Evolutionary conservation across 1,139 yeast species (phyloP).

Genomic region (Suhomyces coccinellae): DNA sequence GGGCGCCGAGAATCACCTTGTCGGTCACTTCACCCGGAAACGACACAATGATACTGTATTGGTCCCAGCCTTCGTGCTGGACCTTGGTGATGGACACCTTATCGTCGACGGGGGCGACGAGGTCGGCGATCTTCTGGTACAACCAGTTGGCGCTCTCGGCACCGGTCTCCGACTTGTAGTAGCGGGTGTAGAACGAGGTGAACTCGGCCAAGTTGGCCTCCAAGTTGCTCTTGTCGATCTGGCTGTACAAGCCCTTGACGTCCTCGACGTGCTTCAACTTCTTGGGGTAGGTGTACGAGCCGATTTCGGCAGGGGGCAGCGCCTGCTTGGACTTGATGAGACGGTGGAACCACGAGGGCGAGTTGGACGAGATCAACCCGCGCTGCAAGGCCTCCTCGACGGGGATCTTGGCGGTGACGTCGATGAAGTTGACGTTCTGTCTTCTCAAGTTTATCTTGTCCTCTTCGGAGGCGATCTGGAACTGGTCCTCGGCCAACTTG

Average conservation of each 20-base stretch:
- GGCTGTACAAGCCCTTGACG: conserved; percentile 42
- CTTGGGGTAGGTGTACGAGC: conserved; percentile 58
- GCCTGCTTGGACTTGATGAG: conserved; percentile 37
- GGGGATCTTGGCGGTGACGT: conserved; percentile 56
- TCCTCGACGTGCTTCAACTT: conserved; percentile 35
- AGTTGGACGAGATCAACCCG: conserved; percentile 27
- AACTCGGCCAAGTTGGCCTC: conserved; percentile 58
- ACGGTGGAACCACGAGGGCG: conserved; percentile 10
- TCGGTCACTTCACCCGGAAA: conserved; percentile 40
- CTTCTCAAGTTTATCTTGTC: conserved; percentile 58
- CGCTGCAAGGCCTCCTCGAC: conserved; percentile 34
- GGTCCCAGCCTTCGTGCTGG: conserved; percentile 46
- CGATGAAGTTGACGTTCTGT: conserved; percentile 62
- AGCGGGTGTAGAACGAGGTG: conserved; percentile 75
- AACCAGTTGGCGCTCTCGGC: conserved; percentile 75
- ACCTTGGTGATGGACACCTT: conserved; percentile 30
- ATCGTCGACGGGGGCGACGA: conserved; percentile 41
- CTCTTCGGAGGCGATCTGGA: conserved; percentile 50
- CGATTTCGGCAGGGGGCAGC: conserved; percentile 28
- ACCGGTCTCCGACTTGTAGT: conserved; percentile 74
- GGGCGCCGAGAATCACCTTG: conserved; percentile 79
- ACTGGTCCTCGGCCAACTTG: conserved; percentile 40
- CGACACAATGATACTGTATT: conserved; percentile 42
- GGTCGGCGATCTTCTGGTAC: conserved; percentile 45
- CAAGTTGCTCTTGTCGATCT: conserved; percentile 49